These are phyloP conservation scores for Podaxis sp. DNA, from an alignment of 768 basidiomycete species.

Conservation along the genomic window DNA sequence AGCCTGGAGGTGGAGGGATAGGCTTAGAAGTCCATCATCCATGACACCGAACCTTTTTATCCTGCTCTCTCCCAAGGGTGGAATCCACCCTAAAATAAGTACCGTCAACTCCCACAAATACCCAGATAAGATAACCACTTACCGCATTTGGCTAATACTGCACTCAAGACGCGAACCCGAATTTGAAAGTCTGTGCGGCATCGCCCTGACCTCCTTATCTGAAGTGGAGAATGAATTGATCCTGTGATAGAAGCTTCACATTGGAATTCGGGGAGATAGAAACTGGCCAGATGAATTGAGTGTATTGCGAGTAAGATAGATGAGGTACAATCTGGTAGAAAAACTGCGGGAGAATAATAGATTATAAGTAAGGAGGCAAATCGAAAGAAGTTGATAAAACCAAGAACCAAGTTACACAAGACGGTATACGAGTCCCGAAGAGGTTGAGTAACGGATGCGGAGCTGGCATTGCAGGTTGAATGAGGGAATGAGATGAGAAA, in stretches of 20 bases:
- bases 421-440: slow-evolving; percentile 5
- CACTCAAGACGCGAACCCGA: background rate
- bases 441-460: slow-evolving; percentile 1
- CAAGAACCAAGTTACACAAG: slow-evolving; percentile 5
- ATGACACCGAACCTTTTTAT: background rate
- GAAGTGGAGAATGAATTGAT: background rate
- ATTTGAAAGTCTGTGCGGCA: background rate
- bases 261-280: background rate
- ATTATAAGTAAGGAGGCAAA: slow-evolving; percentile 3
- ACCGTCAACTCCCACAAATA: background rate
- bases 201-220: background rate
- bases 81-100: background rate
- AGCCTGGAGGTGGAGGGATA: background rate
- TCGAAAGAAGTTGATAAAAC: background rate
- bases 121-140: background rate
- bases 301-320: slow-evolving; percentile 1
- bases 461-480: slow-evolving; percentile 5
- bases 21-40: background rate
- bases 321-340: background rate
- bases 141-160: background rate
- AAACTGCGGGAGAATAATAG: background rate
- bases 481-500: background rate
- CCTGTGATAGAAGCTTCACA: background rate
- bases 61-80: background rate
- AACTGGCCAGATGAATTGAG: background rate